Conservation (phyloP, 2,329 filamentous ascomycete species). For the Colletotrichum filicis region DNA sequence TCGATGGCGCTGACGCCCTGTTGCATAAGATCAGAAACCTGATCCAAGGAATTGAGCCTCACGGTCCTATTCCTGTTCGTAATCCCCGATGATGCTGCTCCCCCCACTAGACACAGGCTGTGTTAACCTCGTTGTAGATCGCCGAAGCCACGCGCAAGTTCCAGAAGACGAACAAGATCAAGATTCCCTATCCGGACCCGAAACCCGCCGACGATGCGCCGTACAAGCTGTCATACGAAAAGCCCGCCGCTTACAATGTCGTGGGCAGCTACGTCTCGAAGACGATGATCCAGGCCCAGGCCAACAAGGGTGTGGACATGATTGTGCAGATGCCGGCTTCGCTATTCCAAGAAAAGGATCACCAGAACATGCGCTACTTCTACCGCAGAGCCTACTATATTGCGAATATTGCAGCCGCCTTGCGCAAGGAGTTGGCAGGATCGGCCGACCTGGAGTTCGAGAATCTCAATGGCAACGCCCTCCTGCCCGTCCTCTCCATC, state of each 20-base stretch:
- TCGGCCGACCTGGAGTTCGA: conserved; percentile 71
- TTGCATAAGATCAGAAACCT: conserved; percentile 63
- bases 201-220: conserved; percentile 79
- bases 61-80: conserved; percentile 63
- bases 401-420: conserved; percentile 78
- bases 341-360: conserved; percentile 94
- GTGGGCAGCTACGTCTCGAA: conserved; percentile 87
- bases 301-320: conserved; percentile 77
- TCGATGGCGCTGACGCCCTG: conserved; percentile 60
- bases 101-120: conserved; percentile 15
- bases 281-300: conserved; percentile 75
- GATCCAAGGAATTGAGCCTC: conserved; percentile 62
- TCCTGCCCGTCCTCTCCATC: conserved; percentile 75
- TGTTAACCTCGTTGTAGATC: conserved; percentile 60
- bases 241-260: conserved; percentile 83
- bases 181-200: conserved; percentile 88
- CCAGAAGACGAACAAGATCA: conserved; percentile 73
- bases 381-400: conserved; percentile 95
- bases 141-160: conserved; percentile 74
- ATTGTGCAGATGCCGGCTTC: conserved; percentile 84
- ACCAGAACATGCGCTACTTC: conserved; percentile 91
- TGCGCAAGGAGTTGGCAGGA: conserved; percentile 68
- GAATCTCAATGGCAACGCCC: conserved; percentile 76
- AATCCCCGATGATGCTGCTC: not conserved
- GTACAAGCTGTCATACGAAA: conserved; percentile 83